phyloP scores from a whole-genome alignment of 2,329 filamentous ascomycete species.

The Stagonosporopsis chrysanthemi region DNA sequence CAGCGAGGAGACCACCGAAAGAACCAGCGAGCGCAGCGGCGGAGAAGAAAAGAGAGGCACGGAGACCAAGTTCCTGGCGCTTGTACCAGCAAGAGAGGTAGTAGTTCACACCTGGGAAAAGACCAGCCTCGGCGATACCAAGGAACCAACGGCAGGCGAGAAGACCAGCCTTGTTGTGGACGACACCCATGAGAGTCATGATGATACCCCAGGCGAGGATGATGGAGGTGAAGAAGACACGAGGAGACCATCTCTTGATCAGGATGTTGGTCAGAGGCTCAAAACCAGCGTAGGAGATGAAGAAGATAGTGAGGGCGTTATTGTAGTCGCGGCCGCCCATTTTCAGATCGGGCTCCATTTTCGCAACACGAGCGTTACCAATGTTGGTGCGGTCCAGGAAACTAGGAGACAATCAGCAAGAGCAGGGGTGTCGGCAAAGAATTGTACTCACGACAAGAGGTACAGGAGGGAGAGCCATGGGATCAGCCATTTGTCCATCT shows the following conservation, averaged over 20 bases:
- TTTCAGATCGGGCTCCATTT: slow-evolving; percentile 38
- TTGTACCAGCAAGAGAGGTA: slow-evolving; percentile 65
- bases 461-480: slow-evolving; percentile 53
- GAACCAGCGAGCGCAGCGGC: slow-evolving; percentile 66
- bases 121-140: slow-evolving; percentile 49
- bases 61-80: slow-evolving; percentile 61
- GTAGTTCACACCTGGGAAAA: slow-evolving; percentile 57
- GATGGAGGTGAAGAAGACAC: slow-evolving; percentile 53
- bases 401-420: neutral
- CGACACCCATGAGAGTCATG: slow-evolving; percentile 59
- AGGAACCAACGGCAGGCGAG: slow-evolving; percentile 49
- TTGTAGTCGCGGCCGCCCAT: slow-evolving; percentile 67
- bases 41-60: slow-evolving; percentile 67
- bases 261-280: slow-evolving; percentile 67
- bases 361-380: slow-evolving; percentile 56
- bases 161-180: slow-evolving; percentile 49
- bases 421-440: no score
- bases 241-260: slow-evolving; percentile 66
- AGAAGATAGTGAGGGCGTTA: slow-evolving; percentile 71
- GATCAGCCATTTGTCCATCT: slow-evolving; percentile 53
- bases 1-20: slow-evolving; percentile 67
- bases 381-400: slow-evolving; percentile 51
- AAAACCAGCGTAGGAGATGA: slow-evolving; percentile 60
- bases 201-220: slow-evolving; percentile 59
- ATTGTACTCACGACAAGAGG: slow-evolving; percentile 41